phyloP scores from a whole-genome alignment of 2,329 filamentous ascomycete species.

The Didymella pinodella region DNA sequence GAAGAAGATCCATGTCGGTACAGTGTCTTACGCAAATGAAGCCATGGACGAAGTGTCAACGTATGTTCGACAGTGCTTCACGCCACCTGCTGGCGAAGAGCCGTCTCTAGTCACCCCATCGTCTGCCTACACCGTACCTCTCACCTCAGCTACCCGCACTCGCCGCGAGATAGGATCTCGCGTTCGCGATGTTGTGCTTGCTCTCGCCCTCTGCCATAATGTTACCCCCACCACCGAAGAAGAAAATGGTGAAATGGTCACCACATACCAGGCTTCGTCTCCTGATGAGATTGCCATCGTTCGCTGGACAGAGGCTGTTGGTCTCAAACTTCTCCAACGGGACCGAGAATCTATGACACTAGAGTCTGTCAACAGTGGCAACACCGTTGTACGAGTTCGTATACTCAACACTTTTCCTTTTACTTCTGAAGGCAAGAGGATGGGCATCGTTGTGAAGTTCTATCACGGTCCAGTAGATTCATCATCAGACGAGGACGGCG shows the following conservation, averaged over 20 bases:
- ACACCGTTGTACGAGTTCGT: constrained; percentile 79
- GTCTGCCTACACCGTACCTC: constrained; percentile 69
- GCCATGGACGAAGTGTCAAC: constrained; percentile 96
- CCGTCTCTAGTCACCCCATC: constrained; percentile 75
- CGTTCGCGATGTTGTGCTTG: constrained; percentile 90
- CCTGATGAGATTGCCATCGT: constrained; percentile 99
- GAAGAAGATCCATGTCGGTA: constrained; percentile 98
- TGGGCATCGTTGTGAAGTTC: constrained; percentile 96
- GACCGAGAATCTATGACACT: constrained; percentile 87
- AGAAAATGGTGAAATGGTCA: constrained; percentile 76
- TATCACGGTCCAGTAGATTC: constrained; percentile 54
- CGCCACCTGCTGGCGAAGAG: constrained; percentile 49
- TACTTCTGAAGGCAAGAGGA: constrained; percentile 95
- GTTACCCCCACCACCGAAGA: constrained; percentile 92
- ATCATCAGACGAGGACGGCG: constrained; percentile 65
- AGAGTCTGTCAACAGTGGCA: constrained; percentile 76
- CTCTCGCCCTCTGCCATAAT: constrained; percentile 93
- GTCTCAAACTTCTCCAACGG: constrained; percentile 81
- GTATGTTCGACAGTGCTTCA: constrained; percentile 86
- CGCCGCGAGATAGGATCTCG: constrained; percentile 91
- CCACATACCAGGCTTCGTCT: constrained; percentile 94
- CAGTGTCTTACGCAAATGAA: constrained; percentile 96
- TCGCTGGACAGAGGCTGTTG: constrained; percentile 91
- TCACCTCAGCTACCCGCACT: constrained; percentile 76
- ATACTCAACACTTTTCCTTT: constrained; percentile 97